phyloP scores from a whole-genome alignment of 2,329 filamentous ascomycete genomes.

The Neocatenulostroma microsporum region DNA sequence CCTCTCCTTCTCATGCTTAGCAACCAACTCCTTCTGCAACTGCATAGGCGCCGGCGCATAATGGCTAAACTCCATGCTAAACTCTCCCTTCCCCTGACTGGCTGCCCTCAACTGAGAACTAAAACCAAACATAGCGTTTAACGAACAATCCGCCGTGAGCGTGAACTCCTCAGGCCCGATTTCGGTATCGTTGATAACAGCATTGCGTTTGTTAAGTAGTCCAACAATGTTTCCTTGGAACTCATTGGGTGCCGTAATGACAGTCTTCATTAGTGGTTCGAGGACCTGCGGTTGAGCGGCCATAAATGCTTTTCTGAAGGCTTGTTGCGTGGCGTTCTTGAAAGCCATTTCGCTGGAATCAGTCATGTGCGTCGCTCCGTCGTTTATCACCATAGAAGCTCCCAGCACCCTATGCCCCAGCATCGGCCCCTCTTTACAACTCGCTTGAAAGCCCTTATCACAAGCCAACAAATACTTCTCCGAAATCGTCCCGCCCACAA shows the following conservation, averaged over 20 bases:
- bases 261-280: slow-evolving; percentile 97
- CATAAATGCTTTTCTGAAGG: slow-evolving; percentile 88
- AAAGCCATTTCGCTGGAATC: slow-evolving; percentile 97
- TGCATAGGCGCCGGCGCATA: slow-evolving; percentile 82
- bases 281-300: slow-evolving; percentile 75
- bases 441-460: slow-evolving; percentile 82
- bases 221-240: slow-evolving; percentile 96
- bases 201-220: slow-evolving; percentile 92
- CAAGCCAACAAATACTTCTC: slow-evolving; percentile 95
- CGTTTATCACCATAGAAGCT: slow-evolving; percentile 82
- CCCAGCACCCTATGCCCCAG: slow-evolving; percentile 91
- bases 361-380: slow-evolving; percentile 93
- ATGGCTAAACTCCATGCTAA: slow-evolving; percentile 97
- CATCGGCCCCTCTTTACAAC: slow-evolving; percentile 78
- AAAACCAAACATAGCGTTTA: slow-evolving; percentile 98
- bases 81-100: slow-evolving; percentile 97
- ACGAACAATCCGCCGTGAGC: slow-evolving; percentile 78
- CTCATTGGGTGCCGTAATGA: slow-evolving; percentile 89
- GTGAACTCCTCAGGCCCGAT: slow-evolving; percentile 92
- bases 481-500: slow-evolving; percentile 81
- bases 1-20: slow-evolving; percentile 60
- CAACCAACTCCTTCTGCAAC: slow-evolving; percentile 70
- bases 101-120: slow-evolving; percentile 82
- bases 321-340: slow-evolving; percentile 88
- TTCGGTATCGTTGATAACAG: slow-evolving; percentile 91